Conservation (phyloP, 2,329 filamentous ascomycete genomes). For the Cadophora sp. region DNA sequence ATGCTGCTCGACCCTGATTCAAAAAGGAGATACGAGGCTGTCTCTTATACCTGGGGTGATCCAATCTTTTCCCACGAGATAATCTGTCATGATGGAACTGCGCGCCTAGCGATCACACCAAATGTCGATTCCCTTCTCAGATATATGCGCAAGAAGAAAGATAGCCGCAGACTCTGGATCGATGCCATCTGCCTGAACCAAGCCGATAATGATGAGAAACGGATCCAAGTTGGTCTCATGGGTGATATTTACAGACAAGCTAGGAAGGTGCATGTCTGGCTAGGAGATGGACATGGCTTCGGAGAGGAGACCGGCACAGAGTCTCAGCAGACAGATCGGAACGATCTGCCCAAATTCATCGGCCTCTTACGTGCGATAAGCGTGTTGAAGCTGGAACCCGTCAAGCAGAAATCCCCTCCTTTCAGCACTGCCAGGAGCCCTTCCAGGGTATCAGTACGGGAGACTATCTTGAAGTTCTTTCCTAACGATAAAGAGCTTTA, state of each 20-base stretch:
- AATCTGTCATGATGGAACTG: neutral
- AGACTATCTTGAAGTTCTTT: neutral
- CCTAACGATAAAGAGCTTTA: neutral
- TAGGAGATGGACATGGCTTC: neutral
- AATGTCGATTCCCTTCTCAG: neutral
- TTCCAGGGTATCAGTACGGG: too few species aligned
- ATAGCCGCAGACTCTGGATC: constrained; percentile 17
- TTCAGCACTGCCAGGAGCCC: too few species aligned
- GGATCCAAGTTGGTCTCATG: constrained; percentile 23
- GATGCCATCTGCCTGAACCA: constrained; percentile 35
- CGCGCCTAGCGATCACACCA: neutral
- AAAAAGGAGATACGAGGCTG: neutral
- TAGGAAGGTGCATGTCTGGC: constrained; percentile 16
- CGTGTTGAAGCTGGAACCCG: too few species aligned
- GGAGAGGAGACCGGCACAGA: too few species aligned
- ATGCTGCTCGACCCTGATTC: neutral
- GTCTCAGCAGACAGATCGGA: too few species aligned
- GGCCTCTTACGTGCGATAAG: too few species aligned
- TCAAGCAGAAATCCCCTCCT: too few species aligned
- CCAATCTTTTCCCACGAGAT: neutral
- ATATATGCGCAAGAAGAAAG: neutral
- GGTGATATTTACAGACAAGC: constrained; percentile 18
- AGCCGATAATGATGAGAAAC: constrained; percentile 49
- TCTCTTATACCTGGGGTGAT: constrained; percentile 5
- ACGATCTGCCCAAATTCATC: too few species aligned